A percentile compares a stretch with the other conserved stretches of the same genome.
Conservation (phyloP, 169 alveolate genomes). For the Plasmodium ovale region DNA sequence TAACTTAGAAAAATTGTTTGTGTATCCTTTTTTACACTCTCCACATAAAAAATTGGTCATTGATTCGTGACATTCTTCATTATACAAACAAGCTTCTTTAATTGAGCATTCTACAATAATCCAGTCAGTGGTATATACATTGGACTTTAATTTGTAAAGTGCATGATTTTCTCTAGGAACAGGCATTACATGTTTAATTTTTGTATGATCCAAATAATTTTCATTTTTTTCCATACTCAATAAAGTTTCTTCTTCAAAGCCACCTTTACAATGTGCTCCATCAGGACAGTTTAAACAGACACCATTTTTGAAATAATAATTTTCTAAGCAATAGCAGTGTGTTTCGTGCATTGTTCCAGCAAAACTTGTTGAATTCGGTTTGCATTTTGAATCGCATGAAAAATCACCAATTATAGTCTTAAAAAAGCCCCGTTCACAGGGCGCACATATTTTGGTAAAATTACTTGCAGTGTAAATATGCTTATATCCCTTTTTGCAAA, state of each 20-base stretch:
- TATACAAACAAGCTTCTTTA: slow-evolving; percentile 77
- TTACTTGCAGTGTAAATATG: slow-evolving; percentile 57
- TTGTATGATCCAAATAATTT: slow-evolving; percentile 60
- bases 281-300: slow-evolving; percentile 81
- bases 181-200: slow-evolving; percentile 81
- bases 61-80: slow-evolving; percentile 78
- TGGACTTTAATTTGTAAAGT: slow-evolving; percentile 73
- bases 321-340: slow-evolving; percentile 82
- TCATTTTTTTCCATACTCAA: slow-evolving; percentile 66
- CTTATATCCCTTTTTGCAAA: slow-evolving; percentile 64
- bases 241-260: slow-evolving; percentile 74
- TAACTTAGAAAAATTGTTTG: slow-evolving; percentile 79
- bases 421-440: slow-evolving; percentile 80
- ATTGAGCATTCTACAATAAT: slow-evolving; percentile 80
- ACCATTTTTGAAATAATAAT: slow-evolving; percentile 78
- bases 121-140: slow-evolving; percentile 79
- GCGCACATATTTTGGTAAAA: slow-evolving; percentile 78
- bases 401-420: slow-evolving; percentile 81
- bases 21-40: slow-evolving; percentile 81
- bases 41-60: slow-evolving; percentile 84
- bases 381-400: slow-evolving; percentile 80
- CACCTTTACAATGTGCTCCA: slow-evolving; percentile 83
- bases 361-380: slow-evolving; percentile 78
- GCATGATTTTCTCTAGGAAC: slow-evolving; percentile 78
- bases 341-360: slow-evolving; percentile 79